Evolutionary conservation across 192 early-diverging fungal species (phyloP), one percentile per base, ranked within the genome.

Genomic region (Helicostylum pulchrum): DNA sequence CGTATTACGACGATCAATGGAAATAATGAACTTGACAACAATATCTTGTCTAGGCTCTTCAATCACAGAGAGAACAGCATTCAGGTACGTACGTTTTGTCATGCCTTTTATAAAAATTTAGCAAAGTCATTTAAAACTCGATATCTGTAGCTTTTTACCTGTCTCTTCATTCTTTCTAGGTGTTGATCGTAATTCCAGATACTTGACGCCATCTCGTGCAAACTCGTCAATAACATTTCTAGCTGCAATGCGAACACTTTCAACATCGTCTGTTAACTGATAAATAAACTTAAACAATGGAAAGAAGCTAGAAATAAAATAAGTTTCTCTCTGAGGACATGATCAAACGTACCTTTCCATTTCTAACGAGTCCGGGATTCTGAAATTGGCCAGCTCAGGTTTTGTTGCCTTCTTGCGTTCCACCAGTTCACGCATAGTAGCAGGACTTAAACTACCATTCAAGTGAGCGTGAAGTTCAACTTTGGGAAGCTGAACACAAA

Each of bases 401-500:
- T 80, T 70, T 11, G 34, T 47, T 8, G 59, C 71, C 62, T 62
- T 68, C 50, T 83, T 77, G 9, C 57, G 55, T 26, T 73, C 68
- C 20, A 71, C 50, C 43, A 86, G 67, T 17, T 66, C 48, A 32
- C 44, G 32, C 49, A 86, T 73, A 31, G 76, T 81, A 10, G 53
- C 49, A 11, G 65, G 61, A 47, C 73, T 77, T 23, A 84, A 52
- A 10, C 72, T 76, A 43, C 86, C 86, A 61, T 87, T 87, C 11
- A 86, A 62, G 59, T 87, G 86, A 36, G 83, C 83, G 71, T 87
- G 86, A 10, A 86, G 70, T 53, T 87, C 86, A 15, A 71, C 34
- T 44, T 76, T 76, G 10, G 69, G 68, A 6, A 76, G 62, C 21
- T 45, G 15, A 0, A 42, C 32, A 43, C 74, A 76, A 50, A 76